A percentile compares a stretch with the other conserved stretches of the same genome.
These are phyloP conservation scores for Isochrysis galbana DNA, from an alignment of 78 protist genomes.

Conservation along the genomic window DNA sequence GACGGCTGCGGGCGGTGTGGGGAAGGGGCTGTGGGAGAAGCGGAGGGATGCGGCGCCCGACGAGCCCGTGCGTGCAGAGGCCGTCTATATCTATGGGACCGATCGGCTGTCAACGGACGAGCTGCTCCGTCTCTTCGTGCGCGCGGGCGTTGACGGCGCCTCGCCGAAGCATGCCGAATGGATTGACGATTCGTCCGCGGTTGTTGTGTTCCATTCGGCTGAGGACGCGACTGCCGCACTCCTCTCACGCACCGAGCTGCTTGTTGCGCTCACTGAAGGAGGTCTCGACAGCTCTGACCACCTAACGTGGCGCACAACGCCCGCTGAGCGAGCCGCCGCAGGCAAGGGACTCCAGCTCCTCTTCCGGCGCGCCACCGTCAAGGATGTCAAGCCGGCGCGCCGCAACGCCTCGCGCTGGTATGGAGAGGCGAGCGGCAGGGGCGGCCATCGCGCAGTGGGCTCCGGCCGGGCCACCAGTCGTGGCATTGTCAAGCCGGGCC, in stretches of 20 bases:
- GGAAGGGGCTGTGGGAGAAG: neutral
- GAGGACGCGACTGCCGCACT: neutral
- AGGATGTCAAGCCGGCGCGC: neutral
- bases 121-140: neutral
- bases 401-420: neutral
- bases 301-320: slow-evolving; percentile 14
- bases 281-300: neutral
- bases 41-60: neutral
- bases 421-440: neutral
- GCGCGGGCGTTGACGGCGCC: neutral
- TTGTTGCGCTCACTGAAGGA: neutral
- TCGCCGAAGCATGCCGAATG: neutral
- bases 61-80: neutral
- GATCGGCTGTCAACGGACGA: neutral
- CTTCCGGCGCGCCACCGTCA: neutral
- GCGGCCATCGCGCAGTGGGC: neutral
- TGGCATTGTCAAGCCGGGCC: neutral
- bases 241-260: neutral
- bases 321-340: neutral
- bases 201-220: neutral
- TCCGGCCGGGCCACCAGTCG: neutral
- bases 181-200: slow-evolving; percentile 15
- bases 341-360: slow-evolving; percentile 31
- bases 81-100: neutral
- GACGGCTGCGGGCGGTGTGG: neutral